A percentile compares a stretch with the other conserved stretches of the same genome.
These are phyloP conservation scores for Tephrocybe sp. DNA, from an alignment of 768 basidiomycete genomes.

Conservation along the genomic window DNA sequence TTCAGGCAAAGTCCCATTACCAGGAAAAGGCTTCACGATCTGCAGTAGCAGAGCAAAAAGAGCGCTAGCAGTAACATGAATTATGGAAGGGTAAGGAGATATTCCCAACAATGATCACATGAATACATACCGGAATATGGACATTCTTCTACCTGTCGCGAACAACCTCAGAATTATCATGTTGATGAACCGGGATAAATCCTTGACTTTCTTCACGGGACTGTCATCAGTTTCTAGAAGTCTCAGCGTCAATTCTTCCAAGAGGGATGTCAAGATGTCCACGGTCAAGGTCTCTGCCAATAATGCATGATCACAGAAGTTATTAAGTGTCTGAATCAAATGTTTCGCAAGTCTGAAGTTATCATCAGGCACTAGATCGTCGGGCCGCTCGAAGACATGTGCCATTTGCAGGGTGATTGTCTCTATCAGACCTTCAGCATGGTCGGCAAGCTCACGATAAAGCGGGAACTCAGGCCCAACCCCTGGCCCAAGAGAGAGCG, in stretches of 20 bases:
- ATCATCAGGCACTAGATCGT: constrained; percentile 68
- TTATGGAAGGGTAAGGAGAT: constrained; percentile 4
- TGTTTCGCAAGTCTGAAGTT: constrained; percentile 96
- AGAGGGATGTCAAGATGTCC: constrained; percentile 78
- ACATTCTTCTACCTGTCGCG: constrained; percentile 85
- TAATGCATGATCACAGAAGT: constrained; percentile 87
- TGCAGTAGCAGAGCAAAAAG: constrained; percentile 81
- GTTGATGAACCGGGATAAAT: constrained; percentile 94
- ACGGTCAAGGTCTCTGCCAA: constrained; percentile 87
- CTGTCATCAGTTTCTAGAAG: constrained; percentile 94
- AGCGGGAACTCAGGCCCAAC: constrained; percentile 63
- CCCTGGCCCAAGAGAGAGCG: constrained; percentile 74
- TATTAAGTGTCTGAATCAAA: constrained; percentile 92
- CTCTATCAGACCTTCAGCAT: constrained; percentile 82
- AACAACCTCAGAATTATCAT: constrained; percentile 96
- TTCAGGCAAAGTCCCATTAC: constrained; percentile 65
- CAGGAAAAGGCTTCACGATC: constrained; percentile 81
- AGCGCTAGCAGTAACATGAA: constrained; percentile 40
- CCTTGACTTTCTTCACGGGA: constrained; percentile 78
- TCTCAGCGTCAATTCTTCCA: constrained; percentile 88
- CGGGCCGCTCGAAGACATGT: constrained; percentile 82
- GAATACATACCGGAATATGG: constrained; percentile 76
- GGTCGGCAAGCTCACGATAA: constrained; percentile 76
- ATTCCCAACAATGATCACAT: background rate
- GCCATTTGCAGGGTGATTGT: constrained; percentile 91